Evolutionary conservation across 768 basidiomycete genomes (phyloP).

Genomic region (Boletus rubescentipes): DNA sequence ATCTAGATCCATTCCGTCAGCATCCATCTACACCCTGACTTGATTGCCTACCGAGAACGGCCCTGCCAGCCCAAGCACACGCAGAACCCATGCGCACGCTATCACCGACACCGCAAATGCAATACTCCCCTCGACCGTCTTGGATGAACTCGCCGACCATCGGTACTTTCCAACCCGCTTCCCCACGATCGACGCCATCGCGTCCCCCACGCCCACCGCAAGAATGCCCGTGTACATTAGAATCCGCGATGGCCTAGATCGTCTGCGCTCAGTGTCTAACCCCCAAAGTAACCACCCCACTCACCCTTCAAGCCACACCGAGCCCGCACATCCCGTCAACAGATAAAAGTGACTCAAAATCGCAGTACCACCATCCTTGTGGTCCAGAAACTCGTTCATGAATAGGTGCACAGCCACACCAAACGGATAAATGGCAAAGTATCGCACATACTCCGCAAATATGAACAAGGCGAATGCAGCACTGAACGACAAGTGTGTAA

Average conservation of each 20-base stretch:
- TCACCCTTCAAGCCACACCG: conserved; percentile 93
- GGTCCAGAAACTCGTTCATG: conserved; percentile 96
- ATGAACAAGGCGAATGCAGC: conserved; percentile 93
- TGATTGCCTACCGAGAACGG: conserved; percentile 67
- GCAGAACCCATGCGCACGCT: conserved; percentile 65
- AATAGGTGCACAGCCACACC: conserved; percentile 92
- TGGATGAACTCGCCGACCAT: conserved; percentile 83
- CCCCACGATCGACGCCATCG: conserved; percentile 90
- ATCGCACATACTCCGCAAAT: conserved; percentile 96
- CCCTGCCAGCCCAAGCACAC: conserved; percentile 67
- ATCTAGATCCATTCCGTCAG: conserved; percentile 47
- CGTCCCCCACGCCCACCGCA: conserved; percentile 90
- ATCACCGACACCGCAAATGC: conserved; percentile 78
- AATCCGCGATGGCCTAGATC: conserved; percentile 45
- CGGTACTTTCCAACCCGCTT: conserved; percentile 74
- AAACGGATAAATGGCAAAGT: conserved; percentile 97
- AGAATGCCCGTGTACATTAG: conserved; percentile 83
- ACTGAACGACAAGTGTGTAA: conserved; percentile 93
- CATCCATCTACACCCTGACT: conserved; percentile 1
- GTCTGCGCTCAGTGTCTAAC: conserved; percentile 3
- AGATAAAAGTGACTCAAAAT: conserved; percentile 98
- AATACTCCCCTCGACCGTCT: conserved; percentile 89
- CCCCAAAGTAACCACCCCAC: conserved; percentile 28
- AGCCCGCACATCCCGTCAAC: conserved; percentile 90
- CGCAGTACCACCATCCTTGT: conserved; percentile 92